phyloP scores from a whole-genome alignment of 2,329 filamentous ascomycete species.

The Coniochaeta pulveracea region DNA sequence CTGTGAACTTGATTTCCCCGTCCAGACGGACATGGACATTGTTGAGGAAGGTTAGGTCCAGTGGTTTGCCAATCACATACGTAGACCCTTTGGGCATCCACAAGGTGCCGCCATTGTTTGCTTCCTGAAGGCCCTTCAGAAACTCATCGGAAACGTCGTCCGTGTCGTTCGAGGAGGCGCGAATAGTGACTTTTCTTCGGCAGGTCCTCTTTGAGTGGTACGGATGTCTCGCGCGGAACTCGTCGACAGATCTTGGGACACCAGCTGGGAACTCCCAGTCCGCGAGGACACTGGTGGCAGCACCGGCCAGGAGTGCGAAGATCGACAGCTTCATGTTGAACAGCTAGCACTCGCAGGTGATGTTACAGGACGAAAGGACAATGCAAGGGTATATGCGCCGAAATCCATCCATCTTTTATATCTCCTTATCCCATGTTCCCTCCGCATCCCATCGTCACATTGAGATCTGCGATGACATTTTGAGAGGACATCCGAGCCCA shows the following conservation, averaged over 20 bases:
- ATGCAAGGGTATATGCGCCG: too few relatives aligned
- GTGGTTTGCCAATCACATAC: slow-evolving; percentile 46
- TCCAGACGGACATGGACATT: slow-evolving; percentile 47
- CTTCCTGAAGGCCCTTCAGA: slow-evolving; percentile 37
- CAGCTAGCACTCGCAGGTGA: too few relatives aligned
- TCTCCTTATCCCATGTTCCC: too few relatives aligned
- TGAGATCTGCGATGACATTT: too few relatives aligned
- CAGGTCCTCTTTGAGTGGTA: slow-evolving; percentile 15
- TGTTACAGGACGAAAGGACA: too few relatives aligned
- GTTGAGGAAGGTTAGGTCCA: slow-evolving; percentile 46
- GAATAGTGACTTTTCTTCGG: slow-evolving; percentile 31
- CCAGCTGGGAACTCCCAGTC: slow-evolving; percentile 17
- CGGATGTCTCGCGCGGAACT: slow-evolving; percentile 27
- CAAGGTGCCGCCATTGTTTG: slow-evolving; percentile 47
- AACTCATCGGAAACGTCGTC: slow-evolving; percentile 48
- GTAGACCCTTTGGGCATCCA: slow-evolving; percentile 39
- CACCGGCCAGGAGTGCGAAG: slow-evolving; percentile 13
- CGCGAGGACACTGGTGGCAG: slow-evolving; percentile 12
- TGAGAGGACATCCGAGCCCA: too few relatives aligned
- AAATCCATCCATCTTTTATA: too few relatives aligned
- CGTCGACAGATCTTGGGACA: slow-evolving; percentile 21
- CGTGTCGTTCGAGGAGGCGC: slow-evolving; percentile 36
- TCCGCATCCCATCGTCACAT: too few relatives aligned
- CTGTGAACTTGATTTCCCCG: slow-evolving; percentile 38
- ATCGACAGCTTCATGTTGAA: slow-evolving; percentile 12